Conservation (phyloP, 768 basidiomycete genomes). For the Psilocybe cyanescens region DNA sequence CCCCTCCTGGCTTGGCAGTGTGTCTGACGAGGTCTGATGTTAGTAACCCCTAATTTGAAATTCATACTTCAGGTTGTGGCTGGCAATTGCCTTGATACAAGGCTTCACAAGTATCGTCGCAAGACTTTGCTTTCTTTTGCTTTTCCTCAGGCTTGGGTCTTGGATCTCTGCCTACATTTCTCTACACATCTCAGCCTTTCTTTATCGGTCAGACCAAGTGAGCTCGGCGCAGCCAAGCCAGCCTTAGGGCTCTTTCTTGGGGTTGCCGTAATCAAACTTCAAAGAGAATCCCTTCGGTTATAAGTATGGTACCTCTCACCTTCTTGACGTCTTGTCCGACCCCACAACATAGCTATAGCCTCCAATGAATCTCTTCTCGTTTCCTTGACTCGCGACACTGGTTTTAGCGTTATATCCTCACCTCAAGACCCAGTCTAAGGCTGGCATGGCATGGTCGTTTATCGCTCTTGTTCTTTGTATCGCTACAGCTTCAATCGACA, state of each 20-base stretch:
- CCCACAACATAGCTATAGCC: neutral
- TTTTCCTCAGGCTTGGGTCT: neutral
- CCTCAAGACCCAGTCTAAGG: neutral
- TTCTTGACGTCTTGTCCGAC: neutral
- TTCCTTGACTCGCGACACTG: constrained; percentile 1
- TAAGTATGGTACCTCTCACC: constrained; percentile 10
- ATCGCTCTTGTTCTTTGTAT: neutral
- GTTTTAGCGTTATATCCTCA: neutral
- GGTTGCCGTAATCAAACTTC: constrained; percentile 15
- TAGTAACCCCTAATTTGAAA: neutral
- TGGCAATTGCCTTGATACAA: neutral
- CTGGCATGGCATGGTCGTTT: constrained; percentile 6
- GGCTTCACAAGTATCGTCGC: neutral
- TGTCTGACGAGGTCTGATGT: neutral
- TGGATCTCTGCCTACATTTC: neutral
- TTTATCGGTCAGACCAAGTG: constrained; percentile 4
- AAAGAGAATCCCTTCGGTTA: constrained; percentile 5
- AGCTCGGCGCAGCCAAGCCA: constrained; percentile 17
- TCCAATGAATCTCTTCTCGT: constrained; percentile 6
- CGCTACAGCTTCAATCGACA: neutral
- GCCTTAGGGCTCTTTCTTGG: neutral
- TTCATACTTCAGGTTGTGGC: neutral
- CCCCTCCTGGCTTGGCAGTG: neutral
- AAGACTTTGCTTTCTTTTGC: neutral
- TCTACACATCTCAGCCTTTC: neutral